Evolutionary conservation across 208 protist species (phyloP).

Genomic region (Porcisia hertigi): DNA sequence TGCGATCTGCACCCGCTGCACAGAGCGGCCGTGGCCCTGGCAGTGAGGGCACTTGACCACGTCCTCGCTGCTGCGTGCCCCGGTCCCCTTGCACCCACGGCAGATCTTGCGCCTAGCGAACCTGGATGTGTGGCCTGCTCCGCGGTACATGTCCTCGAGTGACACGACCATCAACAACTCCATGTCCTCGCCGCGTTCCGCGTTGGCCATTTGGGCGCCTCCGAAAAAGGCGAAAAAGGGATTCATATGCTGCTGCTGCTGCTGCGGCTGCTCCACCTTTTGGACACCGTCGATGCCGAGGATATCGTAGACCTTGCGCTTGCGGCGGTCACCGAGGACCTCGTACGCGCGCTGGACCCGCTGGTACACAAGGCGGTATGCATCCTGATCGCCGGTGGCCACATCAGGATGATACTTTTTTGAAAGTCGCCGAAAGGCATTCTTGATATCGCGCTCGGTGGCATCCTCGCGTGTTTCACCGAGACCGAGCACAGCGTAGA

Average conservation of each 20-base stretch:
- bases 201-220: constrained; percentile 31
- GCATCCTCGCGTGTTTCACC: constrained; percentile 58
- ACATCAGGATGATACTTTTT: constrained; percentile 87
- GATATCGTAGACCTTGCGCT: constrained; percentile 93
- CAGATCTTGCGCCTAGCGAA: constrained; percentile 91
- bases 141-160: constrained; percentile 93
- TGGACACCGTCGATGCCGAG: constrained; percentile 83
- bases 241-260: constrained; percentile 38
- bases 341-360: constrained; percentile 91
- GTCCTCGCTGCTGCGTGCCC: constrained; percentile 35
- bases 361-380: constrained; percentile 65
- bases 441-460: constrained; percentile 83
- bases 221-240: constrained; percentile 39
- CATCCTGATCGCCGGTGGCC: constrained; percentile 36
- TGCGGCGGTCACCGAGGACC: constrained; percentile 85
- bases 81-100: constrained; percentile 69
- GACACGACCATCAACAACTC: constrained; percentile 73
- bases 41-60: constrained; percentile 63
- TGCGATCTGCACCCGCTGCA: constrained; percentile 69
- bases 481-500: constrained; percentile 77
- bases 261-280: constrained; percentile 62
- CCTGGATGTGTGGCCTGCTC: constrained; percentile 68
- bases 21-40: constrained; percentile 60
- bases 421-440: constrained; percentile 74
- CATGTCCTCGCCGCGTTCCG: constrained; percentile 49